Percentiles rank a stretch among this genome's conserved stretches.
These are phyloP conservation scores for Paramecium octaurelia DNA, from an alignment of 73 alveolate species.

Conservation along the genomic window DNA sequence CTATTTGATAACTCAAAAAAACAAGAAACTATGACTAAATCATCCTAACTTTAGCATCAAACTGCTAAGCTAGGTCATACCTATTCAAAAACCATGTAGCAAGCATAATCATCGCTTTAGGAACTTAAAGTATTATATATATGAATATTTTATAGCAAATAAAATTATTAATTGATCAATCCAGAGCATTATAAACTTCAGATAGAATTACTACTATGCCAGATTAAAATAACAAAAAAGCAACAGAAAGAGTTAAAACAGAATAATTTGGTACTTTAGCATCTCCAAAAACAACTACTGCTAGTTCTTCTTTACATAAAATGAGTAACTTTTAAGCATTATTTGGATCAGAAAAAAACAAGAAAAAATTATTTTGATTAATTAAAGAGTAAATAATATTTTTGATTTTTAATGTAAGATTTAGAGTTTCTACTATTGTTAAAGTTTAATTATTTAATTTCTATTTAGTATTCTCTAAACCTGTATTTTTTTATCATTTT, in stretches of 20 bases:
- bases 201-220: conserved; percentile 21
- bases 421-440: not conserved
- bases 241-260: conserved; percentile 14
- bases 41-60: not conserved
- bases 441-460: no score
- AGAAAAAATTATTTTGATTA: not conserved
- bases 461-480: no score
- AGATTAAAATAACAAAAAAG: not conserved
- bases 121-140: not conserved
- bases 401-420: not conserved
- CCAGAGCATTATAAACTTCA: not conserved
- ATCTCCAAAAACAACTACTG: conserved; percentile 34
- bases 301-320: not conserved
- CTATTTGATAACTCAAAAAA: not conserved
- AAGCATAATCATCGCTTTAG: not conserved
- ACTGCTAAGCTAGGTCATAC: conserved; percentile 2
- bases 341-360: conserved; percentile 12
- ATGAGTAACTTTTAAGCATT: not conserved
- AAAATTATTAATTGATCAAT: not conserved
- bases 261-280: not conserved
- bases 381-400: not conserved
- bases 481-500: no score
- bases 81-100: not conserved
- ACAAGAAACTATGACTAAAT: not conserved
- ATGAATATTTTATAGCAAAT: not conserved